A percentile compares a stretch with the other conserved stretches of the same genome.
These are phyloP conservation scores for Hypoxylon sp. DNA, from an alignment of 2,329 filamentous ascomycete genomes.

Conservation along the genomic window DNA sequence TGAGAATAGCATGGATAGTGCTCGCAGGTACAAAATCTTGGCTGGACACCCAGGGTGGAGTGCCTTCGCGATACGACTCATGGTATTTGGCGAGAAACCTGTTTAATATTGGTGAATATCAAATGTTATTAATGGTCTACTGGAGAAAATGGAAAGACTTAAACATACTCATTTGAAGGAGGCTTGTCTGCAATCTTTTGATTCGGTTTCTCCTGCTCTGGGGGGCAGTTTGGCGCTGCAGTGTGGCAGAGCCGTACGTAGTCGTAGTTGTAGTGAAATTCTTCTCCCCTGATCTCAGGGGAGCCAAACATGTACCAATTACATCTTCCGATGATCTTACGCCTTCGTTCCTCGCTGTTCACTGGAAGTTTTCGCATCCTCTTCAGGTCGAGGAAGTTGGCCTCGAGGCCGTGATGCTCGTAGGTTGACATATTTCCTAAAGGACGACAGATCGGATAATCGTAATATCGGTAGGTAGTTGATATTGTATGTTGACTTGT, in stretches of 20 bases:
- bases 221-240: constrained; percentile 2
- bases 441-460: not conserved
- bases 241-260: constrained; percentile 11
- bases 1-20: constrained; percentile 24
- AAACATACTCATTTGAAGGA: constrained; percentile 20
- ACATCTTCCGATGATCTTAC: constrained; percentile 27
- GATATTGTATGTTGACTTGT: not conserved
- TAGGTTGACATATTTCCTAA: not conserved
- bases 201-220: constrained; percentile 29
- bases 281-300: constrained; percentile 8
- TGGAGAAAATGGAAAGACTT: not conserved
- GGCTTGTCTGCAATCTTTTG: constrained; percentile 4
- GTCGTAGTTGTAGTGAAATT: not conserved
- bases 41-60: not conserved
- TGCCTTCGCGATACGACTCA: constrained; percentile 3
- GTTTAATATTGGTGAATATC: not conserved
- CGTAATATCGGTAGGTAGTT: not conserved
- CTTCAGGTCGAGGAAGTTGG: constrained; percentile 18
- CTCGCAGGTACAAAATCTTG: constrained; percentile 5
- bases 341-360: constrained; percentile 1
- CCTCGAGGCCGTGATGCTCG: constrained; percentile 10
- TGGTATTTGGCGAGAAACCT: constrained; percentile 29
- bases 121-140: not conserved
- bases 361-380: constrained; percentile 10
- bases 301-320: constrained; percentile 41